Percentiles rank a stretch among this genome's conserved stretches.
Conservation (phyloP, 2,329 filamentous ascomycete genomes). For the Tolypocladium amazonense region DNA sequence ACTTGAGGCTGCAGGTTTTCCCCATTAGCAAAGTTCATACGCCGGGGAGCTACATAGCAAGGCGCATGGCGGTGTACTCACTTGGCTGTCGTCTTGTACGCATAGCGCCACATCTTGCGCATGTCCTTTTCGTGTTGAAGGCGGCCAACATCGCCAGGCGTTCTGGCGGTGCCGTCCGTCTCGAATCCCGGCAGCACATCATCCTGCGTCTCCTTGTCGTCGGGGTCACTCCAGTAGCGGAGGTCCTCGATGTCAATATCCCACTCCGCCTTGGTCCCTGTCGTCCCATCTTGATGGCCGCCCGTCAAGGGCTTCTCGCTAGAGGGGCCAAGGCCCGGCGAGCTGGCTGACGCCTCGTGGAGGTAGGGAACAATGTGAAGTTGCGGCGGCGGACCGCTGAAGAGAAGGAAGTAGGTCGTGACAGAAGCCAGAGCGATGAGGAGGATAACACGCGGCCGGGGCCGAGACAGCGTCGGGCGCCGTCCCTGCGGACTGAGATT, state of each 20-base stretch:
- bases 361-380: constrained; percentile 24
- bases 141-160: constrained; percentile 19
- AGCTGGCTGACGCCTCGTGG: constrained; percentile 1
- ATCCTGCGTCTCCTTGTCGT: constrained; percentile 22
- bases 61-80: constrained; percentile 16
- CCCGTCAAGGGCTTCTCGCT: not conserved
- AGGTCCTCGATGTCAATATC: constrained; percentile 25
- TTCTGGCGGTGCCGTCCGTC: constrained; percentile 22
- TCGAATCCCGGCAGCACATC: constrained; percentile 25
- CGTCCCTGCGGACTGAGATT: constrained; percentile 17
- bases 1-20: constrained; percentile 23
- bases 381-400: constrained; percentile 22
- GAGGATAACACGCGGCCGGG: constrained; percentile 30
- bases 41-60: not conserved
- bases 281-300: constrained; percentile 6
- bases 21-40: not conserved
- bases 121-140: constrained; percentile 32
- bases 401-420: constrained; percentile 32
- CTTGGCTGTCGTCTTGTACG: constrained; percentile 28
- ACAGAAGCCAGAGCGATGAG: constrained; percentile 27
- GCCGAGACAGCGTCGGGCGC: constrained; percentile 20
- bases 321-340: not conserved
- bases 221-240: constrained; percentile 23
- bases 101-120: constrained; percentile 27
- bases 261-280: constrained; percentile 14